phyloP scores from a whole-genome alignment of 2,329 filamentous ascomycete species.

The Pyricularia pennisetigena region DNA sequence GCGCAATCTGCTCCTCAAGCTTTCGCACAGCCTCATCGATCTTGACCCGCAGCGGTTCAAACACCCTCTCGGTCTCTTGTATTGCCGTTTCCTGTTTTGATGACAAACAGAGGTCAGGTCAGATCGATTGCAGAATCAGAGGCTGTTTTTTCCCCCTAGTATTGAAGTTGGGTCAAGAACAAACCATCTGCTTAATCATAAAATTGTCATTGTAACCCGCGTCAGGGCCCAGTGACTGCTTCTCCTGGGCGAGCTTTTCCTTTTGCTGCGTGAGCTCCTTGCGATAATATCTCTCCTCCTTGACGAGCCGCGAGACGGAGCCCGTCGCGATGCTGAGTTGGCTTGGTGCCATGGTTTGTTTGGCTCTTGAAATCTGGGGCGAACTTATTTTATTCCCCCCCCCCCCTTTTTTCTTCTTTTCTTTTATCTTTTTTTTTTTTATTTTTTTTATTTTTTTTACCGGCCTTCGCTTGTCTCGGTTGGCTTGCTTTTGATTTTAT shows the following conservation, averaged over 20 bases:
- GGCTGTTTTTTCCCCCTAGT: no score
- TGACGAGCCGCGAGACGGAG: constrained; percentile 73
- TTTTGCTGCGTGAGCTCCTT: constrained; percentile 72
- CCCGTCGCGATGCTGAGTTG: constrained; percentile 71
- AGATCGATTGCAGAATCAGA: no score
- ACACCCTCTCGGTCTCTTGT: constrained; percentile 80
- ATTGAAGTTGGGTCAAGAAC: no score
- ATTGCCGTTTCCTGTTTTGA: constrained; percentile 58
- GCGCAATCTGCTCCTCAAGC: constrained; percentile 67
- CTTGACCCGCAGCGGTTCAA: constrained; percentile 60
- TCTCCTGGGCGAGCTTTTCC: constrained; percentile 53
- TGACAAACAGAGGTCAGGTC: not conserved
- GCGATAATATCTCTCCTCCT: constrained; percentile 86
- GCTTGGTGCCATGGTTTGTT: constrained; percentile 63
- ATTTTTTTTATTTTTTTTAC: no score
- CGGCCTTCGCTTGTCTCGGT: not conserved
- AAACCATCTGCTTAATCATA: constrained; percentile 77
- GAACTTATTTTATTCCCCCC: not conserved
- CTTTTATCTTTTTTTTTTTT: no score
- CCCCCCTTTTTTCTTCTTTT: no score
- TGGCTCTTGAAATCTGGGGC: not conserved
- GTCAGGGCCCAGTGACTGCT: constrained; percentile 33
- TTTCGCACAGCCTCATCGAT: constrained; percentile 63
- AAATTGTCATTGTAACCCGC: constrained; percentile 69
- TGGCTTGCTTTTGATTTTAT: not conserved